phyloP scores from a whole-genome alignment of 129 eudicot species.

The Lactuca sativa region DNA sequence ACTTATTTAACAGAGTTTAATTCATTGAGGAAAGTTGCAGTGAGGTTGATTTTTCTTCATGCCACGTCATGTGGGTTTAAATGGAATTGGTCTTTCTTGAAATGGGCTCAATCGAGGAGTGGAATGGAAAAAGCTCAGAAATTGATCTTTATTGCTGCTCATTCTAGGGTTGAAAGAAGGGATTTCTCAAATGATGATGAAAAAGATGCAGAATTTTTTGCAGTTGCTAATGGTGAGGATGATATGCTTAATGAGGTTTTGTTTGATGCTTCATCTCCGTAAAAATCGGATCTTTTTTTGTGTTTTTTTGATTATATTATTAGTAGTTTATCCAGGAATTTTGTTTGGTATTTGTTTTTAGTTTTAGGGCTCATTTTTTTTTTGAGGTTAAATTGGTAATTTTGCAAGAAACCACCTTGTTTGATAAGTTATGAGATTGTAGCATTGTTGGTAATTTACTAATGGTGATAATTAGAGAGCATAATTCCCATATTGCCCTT shows the following conservation, averaged over 20 bases:
- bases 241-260: conserved; percentile 80
- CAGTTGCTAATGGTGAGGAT: conserved; percentile 71
- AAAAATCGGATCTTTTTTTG: conserved; percentile 28
- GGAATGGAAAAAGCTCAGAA: too few relatives aligned
- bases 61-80: too few relatives aligned
- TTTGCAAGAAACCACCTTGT: conserved; percentile 29
- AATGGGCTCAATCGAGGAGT: too few relatives aligned
- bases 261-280: conserved; percentile 68
- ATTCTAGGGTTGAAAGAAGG: too few relatives aligned
- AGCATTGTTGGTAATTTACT: conserved; percentile 22
- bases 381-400: conserved; percentile 33
- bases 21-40: too few relatives aligned
- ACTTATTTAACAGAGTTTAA: too few relatives aligned
- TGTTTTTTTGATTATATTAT: conserved; percentile 20
- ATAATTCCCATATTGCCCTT: not conserved
- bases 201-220: conserved; percentile 65
- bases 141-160: too few relatives aligned
- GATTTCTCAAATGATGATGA: conserved; percentile 64
- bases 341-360: conserved; percentile 32
- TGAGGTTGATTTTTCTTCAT: too few relatives aligned
- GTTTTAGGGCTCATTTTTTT: conserved; percentile 23
- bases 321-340: conserved; percentile 29
- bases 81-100: conserved; percentile 41
- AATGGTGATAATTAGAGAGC: conserved; percentile 21
- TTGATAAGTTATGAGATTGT: conserved; percentile 28